These are phyloP conservation scores for Lichenothelia convexa DNA, from an alignment of 495 filamentous ascomycete genomes.

Conservation along the genomic window DNA sequence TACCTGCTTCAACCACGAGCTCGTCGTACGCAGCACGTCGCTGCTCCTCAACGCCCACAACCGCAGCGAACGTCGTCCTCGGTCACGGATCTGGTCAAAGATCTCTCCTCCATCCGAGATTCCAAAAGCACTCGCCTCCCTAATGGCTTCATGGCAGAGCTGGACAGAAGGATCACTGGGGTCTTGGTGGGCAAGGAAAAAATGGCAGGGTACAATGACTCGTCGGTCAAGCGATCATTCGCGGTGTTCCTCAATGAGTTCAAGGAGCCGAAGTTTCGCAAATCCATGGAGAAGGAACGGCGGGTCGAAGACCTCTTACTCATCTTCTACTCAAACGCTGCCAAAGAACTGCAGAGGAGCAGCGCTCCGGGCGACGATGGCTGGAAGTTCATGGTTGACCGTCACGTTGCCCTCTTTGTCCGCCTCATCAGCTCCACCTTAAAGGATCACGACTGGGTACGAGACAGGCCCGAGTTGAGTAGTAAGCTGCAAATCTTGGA, in stretches of 20 bases:
- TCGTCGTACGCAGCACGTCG: constrained; percentile 68
- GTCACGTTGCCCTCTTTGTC: constrained; percentile 89
- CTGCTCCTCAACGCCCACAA: constrained; percentile 30
- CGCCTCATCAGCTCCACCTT: constrained; percentile 65
- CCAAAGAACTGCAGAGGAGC: constrained; percentile 72
- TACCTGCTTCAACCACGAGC: constrained; percentile 84
- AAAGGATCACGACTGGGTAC: constrained; percentile 60
- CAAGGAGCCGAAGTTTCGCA: constrained; percentile 51
- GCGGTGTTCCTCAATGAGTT: constrained; percentile 62
- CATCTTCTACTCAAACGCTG: constrained; percentile 80
- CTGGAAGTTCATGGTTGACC: constrained; percentile 85
- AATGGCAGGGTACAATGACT: constrained; percentile 61
- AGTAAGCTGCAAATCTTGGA: constrained; percentile 64
- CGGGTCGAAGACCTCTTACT: constrained; percentile 76
- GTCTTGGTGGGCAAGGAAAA: constrained; percentile 53
- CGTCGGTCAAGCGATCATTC: constrained; percentile 59
- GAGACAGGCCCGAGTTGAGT: constrained; percentile 67
- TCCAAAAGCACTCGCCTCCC: constrained; percentile 63
- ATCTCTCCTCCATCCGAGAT: constrained; percentile 57
- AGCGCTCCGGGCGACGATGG: constrained; percentile 67
- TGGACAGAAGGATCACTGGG: constrained; percentile 49
- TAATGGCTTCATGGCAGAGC: constrained; percentile 52
- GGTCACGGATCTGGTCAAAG: constrained; percentile 51
- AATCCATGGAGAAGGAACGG: constrained; percentile 78
- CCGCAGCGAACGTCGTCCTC: constrained; percentile 47